Evolutionary conservation across 257 asterid species (phyloP).

Genomic region (Fraxinus quadrangulata): DNA sequence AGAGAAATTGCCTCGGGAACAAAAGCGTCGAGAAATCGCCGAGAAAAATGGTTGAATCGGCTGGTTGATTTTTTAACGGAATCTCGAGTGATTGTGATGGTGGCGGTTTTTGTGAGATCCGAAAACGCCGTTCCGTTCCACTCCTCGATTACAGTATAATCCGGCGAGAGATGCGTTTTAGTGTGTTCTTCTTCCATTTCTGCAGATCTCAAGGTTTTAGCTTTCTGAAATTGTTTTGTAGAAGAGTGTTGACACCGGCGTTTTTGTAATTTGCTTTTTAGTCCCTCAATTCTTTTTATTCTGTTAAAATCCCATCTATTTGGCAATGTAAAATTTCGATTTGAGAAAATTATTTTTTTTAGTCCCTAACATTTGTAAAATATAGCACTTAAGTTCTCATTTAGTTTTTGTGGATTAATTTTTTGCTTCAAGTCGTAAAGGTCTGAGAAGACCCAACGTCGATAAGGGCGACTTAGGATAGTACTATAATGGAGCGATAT

Average conservation of each 20-base stretch:
- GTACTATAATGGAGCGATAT: too few species aligned
- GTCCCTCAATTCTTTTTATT: neutral
- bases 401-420: too few species aligned
- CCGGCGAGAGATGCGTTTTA: slow-evolving; percentile 3
- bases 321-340: too few species aligned
- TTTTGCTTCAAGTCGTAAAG: too few species aligned
- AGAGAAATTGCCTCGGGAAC: slow-evolving; percentile 74
- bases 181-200: slow-evolving; percentile 32
- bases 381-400: too few species aligned
- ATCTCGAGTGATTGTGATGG: slow-evolving; percentile 50
- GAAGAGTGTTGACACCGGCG: neutral
- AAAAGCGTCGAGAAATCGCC: slow-evolving; percentile 84
- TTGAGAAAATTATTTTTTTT: too few species aligned
- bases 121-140: slow-evolving; percentile 90
- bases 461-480: too few species aligned
- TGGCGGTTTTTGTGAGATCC: slow-evolving; percentile 73
- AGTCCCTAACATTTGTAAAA: too few species aligned
- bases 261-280: neutral
- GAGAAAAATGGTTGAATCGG: slow-evolving; percentile 62
- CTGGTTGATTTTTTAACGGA: slow-evolving; percentile 55
- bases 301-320: too few species aligned
- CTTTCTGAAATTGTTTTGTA: neutral
- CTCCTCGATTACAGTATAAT: slow-evolving; percentile 66
- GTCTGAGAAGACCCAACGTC: too few species aligned
- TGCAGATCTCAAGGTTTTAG: neutral